phyloP scores from a whole-genome alignment of 2,329 filamentous ascomycete genomes.

The Fusarium lyarnte region DNA sequence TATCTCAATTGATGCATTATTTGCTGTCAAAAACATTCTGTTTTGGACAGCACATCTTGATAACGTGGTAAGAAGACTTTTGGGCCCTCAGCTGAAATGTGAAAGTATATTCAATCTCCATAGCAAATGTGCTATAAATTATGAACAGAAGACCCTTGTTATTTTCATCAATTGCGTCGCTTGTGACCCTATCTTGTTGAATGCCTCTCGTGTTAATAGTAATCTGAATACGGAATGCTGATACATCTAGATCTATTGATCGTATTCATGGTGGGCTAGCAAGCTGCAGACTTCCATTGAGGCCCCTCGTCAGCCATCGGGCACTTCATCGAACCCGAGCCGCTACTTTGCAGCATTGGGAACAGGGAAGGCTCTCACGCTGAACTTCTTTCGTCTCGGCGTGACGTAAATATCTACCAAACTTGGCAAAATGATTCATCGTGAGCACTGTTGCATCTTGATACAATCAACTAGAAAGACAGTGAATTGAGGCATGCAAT shows the following conservation, averaged over 20 bases:
- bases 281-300: not conserved
- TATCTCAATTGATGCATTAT: not conserved
- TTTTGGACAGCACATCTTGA: no score
- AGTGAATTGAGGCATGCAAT: fast-evolving
- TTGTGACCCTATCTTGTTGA: not conserved
- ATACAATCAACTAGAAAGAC: fast-evolving
- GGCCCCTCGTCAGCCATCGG: not conserved
- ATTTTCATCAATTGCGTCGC: fast-evolving
- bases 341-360: not conserved
- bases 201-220: no score
- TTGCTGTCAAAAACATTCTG: not conserved
- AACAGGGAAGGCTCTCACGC: no score
- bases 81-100: fast-evolving
- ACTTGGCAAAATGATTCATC: not conserved
- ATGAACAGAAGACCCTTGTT: no score
- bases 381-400: not conserved
- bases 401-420: not conserved
- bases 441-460: not conserved
- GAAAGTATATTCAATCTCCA: no score
- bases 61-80: no score
- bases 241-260: no score
- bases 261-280: fast-evolving
- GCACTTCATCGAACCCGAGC: not conserved
- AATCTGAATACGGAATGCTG: no score
- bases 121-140: no score